phyloP scores from a whole-genome alignment of 1,284 basidiomycete genomes.

The Trichosporon ovoides region DNA sequence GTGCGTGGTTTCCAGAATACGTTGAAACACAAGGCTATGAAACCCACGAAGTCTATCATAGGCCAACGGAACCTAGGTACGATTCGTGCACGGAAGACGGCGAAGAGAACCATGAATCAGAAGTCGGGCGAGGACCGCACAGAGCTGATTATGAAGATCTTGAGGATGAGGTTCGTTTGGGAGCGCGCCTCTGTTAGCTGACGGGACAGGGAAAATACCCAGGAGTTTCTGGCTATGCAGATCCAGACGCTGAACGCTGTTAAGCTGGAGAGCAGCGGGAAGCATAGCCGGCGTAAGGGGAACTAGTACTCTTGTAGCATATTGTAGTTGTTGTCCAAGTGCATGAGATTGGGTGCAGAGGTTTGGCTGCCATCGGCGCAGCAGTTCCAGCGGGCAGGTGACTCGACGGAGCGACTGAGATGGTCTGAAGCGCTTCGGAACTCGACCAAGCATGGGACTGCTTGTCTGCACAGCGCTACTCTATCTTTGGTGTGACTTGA shows the following conservation, averaged over 20 bases:
- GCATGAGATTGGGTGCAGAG: neutral
- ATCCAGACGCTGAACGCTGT: constrained; percentile 49
- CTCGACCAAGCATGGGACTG: too few species aligned
- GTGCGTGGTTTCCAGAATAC: constrained; percentile 73
- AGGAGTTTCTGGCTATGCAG: constrained; percentile 84
- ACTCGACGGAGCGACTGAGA: too few species aligned
- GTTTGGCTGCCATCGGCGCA: too few species aligned
- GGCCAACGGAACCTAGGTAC: constrained; percentile 83
- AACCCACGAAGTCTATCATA: constrained; percentile 85
- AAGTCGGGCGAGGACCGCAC: constrained; percentile 56
- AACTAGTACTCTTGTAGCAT: constrained; percentile 8
- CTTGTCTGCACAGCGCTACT: too few species aligned
- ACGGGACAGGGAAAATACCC: constrained; percentile 62
- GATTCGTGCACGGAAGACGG: constrained; percentile 88
- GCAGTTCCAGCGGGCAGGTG: too few species aligned
- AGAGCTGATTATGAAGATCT: constrained; percentile 85
- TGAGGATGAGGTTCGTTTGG: constrained; percentile 77
- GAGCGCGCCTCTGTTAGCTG: neutral
- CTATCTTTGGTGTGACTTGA: too few species aligned
- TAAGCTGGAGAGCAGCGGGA: constrained; percentile 20
- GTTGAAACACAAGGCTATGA: constrained; percentile 66
- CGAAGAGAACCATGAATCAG: constrained; percentile 71
- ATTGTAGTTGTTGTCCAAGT: constrained; percentile 1
- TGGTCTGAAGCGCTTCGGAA: too few species aligned
- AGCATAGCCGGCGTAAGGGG: neutral